phyloP scores from a whole-genome alignment of 2,329 filamentous ascomycete genomes.

The Talaromyces sp. region DNA sequence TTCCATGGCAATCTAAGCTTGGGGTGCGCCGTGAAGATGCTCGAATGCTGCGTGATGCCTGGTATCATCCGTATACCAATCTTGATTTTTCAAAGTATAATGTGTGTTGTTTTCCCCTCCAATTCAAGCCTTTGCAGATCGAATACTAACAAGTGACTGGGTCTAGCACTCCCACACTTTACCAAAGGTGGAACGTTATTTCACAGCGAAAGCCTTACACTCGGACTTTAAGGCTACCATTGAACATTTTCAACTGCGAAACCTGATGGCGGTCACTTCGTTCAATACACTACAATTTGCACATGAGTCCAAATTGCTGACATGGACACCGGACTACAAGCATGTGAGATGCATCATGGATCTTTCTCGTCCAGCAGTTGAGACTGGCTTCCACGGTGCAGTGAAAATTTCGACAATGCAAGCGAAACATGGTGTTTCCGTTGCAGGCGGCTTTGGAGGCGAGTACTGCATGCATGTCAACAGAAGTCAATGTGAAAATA shows the following conservation, averaged over 20 bases:
- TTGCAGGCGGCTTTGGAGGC: constrained; percentile 56
- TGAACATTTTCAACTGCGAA: constrained; percentile 58
- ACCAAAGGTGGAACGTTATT: constrained; percentile 44
- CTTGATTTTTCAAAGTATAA: constrained; percentile 28
- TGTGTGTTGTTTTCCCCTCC: constrained; percentile 15
- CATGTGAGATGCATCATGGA: constrained; percentile 47
- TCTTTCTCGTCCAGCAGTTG: constrained; percentile 40
- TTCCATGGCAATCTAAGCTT: constrained; percentile 39
- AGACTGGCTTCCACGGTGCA: constrained; percentile 34
- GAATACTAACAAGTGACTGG: not conserved
- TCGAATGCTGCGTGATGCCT: constrained; percentile 36
- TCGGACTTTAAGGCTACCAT: constrained; percentile 49
- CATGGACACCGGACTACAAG: constrained; percentile 47
- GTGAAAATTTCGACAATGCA: constrained; percentile 54
- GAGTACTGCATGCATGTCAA: constrained; percentile 52
- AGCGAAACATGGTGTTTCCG: constrained; percentile 46
- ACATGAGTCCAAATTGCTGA: constrained; percentile 45
- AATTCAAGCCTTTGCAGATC: not conserved
- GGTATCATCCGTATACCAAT: constrained; percentile 42
- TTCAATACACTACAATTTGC: constrained; percentile 56
- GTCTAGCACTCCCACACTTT: constrained; percentile 31
- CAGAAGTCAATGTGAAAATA: constrained; percentile 30
- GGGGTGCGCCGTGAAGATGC: constrained; percentile 37
- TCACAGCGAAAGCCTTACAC: constrained; percentile 49
- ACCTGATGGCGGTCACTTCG: constrained; percentile 53